Evolutionary conservation across 352 stramenopile genomes (phyloP).

Genomic region (Phytopythium sindhum): DNA sequence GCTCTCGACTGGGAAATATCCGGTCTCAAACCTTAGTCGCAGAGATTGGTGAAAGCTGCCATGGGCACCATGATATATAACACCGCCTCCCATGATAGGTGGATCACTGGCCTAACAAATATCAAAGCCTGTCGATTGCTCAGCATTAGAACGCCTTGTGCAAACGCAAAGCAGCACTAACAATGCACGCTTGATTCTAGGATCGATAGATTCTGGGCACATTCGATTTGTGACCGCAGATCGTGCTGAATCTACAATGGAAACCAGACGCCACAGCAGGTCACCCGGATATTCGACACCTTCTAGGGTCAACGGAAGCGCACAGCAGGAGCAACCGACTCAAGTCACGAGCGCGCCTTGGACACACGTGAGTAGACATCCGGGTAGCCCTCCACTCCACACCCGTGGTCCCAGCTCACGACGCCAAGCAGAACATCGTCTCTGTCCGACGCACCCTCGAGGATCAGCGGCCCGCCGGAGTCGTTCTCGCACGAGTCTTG

Average conservation of each 20-base stretch:
- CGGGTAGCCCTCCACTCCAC: slow-evolving; percentile 39
- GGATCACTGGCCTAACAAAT: too few species aligned
- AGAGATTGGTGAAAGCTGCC: too few species aligned
- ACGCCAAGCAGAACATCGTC: slow-evolving; percentile 46
- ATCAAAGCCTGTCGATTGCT: too few species aligned
- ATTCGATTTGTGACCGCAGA: too few species aligned
- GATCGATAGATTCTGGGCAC: too few species aligned
- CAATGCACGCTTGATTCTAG: too few species aligned
- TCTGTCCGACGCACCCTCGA: slow-evolving; percentile 21
- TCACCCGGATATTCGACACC: background rate
- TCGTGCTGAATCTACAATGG: background rate
- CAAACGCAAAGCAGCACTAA: too few species aligned
- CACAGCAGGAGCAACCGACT: slow-evolving; percentile 14
- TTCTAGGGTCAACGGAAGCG: slow-evolving; percentile 15
- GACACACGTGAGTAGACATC: slow-evolving; percentile 58
- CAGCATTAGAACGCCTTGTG: too few species aligned
- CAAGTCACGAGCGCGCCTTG: slow-evolving; percentile 40
- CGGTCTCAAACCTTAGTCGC: too few species aligned
- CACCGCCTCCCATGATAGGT: too few species aligned
- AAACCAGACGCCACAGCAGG: background rate
- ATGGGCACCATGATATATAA: too few species aligned
- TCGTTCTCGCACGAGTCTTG: slow-evolving; percentile 57
- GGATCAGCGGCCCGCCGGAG: slow-evolving; percentile 47
- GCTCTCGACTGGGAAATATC: too few species aligned
- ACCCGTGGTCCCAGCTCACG: slow-evolving; percentile 66